Evolutionary conservation across 23 red algal genomes (phyloP), one percentile per base, ranked within the genome.

Genomic region (Pyropia haitanensis): DNA sequence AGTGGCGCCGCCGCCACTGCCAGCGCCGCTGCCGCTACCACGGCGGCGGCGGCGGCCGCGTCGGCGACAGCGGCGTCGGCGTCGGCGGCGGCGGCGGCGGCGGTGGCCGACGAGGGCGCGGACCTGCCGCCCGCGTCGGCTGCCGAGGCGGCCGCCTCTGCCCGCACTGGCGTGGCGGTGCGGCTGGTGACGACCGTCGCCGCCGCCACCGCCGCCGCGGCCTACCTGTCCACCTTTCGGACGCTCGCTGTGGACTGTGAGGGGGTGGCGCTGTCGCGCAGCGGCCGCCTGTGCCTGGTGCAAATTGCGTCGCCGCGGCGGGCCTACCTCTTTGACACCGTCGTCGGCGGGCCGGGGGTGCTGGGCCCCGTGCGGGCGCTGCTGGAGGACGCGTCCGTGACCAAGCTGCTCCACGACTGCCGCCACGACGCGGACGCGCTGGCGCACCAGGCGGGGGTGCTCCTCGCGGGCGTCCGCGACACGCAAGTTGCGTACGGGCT

Each of bases 201-300:
- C 14, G 79, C 60, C 5, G 66, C 60, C 39, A 24, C 58, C 18
- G 25, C n/a, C 24, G 84, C 74, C 6, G 62, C 71, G 52, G 27
- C 49, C 10, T 6, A 22, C 3, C 84, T 89, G 18, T 66, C 69
- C 1, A 53, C 53, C 15, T 65, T 51, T 56, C 54, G 63, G 12
- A 68, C 56, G 24, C 27, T 92, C n/a, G 88, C 88, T 9, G 79
- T 92, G 49, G 88, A 92, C 44, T 92, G 88, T 28, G 88, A 92
- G 68, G 88, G 88, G 18, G 80, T 85, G 9, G 67, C 54, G 21
- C 74, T 92, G 62, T 75, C 67, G 12, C 46, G 88, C 17, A 79
- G 51, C 14, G 88, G 88, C 14, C 66, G 78, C 28, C 60, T 92
- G 9, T 92, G 88, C 16, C 75, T 92, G 18, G 27, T 92, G 49